Conservation (phyloP, 2,329 filamentous ascomycete species). For the Talaromyces atroroseus region DNA sequence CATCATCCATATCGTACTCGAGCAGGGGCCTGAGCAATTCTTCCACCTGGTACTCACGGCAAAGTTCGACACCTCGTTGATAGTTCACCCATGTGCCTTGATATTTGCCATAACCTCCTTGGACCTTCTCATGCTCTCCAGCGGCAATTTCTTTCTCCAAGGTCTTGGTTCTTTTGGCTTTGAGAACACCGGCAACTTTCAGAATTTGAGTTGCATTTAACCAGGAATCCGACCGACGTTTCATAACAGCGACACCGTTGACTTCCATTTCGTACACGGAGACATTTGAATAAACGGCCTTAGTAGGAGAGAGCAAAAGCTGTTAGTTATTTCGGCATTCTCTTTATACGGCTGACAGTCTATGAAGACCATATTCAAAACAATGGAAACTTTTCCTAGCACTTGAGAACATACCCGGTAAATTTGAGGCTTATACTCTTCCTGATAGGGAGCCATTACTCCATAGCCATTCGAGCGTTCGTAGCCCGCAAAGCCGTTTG, state of each 20-base stretch:
- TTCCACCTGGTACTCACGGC: slow-evolving; percentile 61
- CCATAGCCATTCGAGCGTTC: slow-evolving; percentile 38
- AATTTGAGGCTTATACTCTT: slow-evolving; percentile 42
- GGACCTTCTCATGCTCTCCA: slow-evolving; percentile 96
- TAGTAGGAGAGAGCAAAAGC: neutral
- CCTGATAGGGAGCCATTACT: slow-evolving; percentile 31
- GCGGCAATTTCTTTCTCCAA: slow-evolving; percentile 96
- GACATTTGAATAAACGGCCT: slow-evolving; percentile 90
- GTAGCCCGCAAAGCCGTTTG: slow-evolving; percentile 34
- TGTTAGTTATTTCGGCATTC: neutral
- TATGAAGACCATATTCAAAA: neutral
- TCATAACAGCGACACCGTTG: slow-evolving; percentile 89
- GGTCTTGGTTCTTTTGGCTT: slow-evolving; percentile 95
- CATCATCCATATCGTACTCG: slow-evolving; percentile 48
- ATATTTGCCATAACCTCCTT: slow-evolving; percentile 97
- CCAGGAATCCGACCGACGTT: slow-evolving; percentile 89
- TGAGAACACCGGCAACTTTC: slow-evolving; percentile 94
- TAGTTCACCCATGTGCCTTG: slow-evolving; percentile 99
- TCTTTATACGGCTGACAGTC: neutral
- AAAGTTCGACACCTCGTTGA: slow-evolving; percentile 85
- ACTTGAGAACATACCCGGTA: slow-evolving; percentile 37
- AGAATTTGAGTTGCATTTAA: slow-evolving; percentile 97
- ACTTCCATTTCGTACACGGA: slow-evolving; percentile 99
- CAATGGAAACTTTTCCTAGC: slow-evolving; percentile 1
- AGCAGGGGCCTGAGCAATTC: slow-evolving; percentile 44